Percentiles rank a stretch among this genome's conserved stretches.
Conservation (phyloP, 2,329 filamentous ascomycete species). For the Chrysoporthe puriensis region DNA sequence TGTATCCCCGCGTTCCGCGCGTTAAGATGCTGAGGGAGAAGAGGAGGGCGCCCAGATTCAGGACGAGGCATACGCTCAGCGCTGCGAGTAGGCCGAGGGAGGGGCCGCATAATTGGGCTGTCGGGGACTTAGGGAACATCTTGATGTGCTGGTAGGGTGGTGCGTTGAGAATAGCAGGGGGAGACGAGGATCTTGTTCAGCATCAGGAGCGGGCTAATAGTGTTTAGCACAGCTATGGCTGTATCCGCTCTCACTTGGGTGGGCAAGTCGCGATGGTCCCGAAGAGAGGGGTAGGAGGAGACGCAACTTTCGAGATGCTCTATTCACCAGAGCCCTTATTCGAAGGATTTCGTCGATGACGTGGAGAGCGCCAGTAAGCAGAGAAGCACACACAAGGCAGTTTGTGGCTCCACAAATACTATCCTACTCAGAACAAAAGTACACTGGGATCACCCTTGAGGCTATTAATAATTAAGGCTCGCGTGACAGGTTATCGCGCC, state of each 20-base stretch:
- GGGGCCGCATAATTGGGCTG: background rate
- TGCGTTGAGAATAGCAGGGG: background rate
- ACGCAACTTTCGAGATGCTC: background rate
- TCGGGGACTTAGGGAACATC: background rate
- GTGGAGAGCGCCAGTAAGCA: background rate
- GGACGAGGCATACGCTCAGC: background rate
- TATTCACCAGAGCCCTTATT: background rate
- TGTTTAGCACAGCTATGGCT: background rate
- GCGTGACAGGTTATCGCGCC: too few species aligned
- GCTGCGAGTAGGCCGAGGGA: background rate
- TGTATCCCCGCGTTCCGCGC: background rate
- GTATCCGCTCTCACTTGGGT: background rate
- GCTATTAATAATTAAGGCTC: too few species aligned
- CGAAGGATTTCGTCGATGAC: background rate
- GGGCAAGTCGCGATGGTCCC: background rate
- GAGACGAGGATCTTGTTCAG: background rate
- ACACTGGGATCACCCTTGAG: background rate
- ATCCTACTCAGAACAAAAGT: background rate
- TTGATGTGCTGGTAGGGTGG: background rate
- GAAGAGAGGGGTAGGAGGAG: background rate
- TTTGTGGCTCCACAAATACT: background rate
- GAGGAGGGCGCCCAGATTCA: background rate
- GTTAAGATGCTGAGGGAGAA: background rate
- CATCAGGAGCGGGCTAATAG: background rate
- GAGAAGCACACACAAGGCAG: background rate